Conservation (phyloP, 1,284 basidiomycete species). For the Pulchroboletus neoregius region DNA sequence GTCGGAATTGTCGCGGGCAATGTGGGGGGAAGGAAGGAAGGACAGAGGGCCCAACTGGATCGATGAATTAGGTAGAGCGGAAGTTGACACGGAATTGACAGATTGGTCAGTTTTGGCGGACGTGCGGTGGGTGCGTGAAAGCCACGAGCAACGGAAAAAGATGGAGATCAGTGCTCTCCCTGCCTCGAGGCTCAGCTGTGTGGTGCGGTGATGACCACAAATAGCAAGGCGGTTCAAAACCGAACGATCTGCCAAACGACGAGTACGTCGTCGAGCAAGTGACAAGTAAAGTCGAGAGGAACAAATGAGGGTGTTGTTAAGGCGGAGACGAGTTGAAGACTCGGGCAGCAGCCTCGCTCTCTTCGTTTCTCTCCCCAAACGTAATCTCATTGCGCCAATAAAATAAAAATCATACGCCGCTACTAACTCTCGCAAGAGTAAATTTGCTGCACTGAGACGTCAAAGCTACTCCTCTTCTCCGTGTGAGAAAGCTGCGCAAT, state of each 20-base stretch:
- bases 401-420: neutral
- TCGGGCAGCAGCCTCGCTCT: too few relatives aligned
- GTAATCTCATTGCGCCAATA: constrained; percentile 10
- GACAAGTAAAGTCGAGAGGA: constrained; percentile 2
- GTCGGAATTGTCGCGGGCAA: constrained; percentile 27
- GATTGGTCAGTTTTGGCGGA: constrained; percentile 31
- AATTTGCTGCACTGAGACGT: constrained; percentile 11
- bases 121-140: constrained; percentile 36
- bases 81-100: constrained; percentile 29
- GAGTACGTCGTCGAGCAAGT: neutral
- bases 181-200: constrained; percentile 31
- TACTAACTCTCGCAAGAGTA: neutral
- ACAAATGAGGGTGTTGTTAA: constrained; percentile 27
- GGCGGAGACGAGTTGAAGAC: constrained; percentile 19
- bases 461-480: constrained; percentile 3
- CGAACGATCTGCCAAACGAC: constrained; percentile 9
- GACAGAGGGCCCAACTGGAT: constrained; percentile 27
- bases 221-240: constrained; percentile 23
- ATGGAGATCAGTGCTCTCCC: constrained; percentile 24
- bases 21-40: constrained; percentile 20
- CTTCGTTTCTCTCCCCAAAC: constrained; percentile 5
- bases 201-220: constrained; percentile 19
- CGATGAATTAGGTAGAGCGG: constrained; percentile 34
- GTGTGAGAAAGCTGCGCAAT: constrained; percentile 14
- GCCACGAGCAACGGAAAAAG: constrained; percentile 35